Evolutionary conservation across 2,329 filamentous ascomycete species (phyloP).

Genomic region (Colletotrichum lentis): DNA sequence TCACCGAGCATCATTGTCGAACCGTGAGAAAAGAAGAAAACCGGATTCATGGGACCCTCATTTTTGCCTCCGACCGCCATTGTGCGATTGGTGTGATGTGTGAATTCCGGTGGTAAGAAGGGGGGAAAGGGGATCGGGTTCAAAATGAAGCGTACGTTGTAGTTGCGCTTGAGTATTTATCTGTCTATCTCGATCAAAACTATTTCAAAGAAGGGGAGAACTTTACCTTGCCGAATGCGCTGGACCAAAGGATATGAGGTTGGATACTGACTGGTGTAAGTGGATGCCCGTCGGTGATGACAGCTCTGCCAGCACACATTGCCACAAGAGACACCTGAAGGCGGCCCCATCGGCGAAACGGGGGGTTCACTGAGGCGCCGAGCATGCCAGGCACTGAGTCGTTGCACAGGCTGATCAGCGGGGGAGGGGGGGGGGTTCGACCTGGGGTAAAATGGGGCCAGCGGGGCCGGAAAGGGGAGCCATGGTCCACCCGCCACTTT

Average conservation of each 20-base stretch:
- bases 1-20: slow-evolving; percentile 78
- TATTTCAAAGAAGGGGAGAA: neutral
- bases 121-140: no score
- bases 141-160: neutral
- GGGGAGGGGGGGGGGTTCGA: neutral
- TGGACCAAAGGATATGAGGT: neutral
- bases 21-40: slow-evolving; percentile 75
- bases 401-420: neutral
- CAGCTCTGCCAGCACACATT: neutral
- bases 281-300: neutral
- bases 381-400: neutral
- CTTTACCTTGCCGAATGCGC: neutral
- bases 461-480: slow-evolving; percentile 13
- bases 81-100: neutral
- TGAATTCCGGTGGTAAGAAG: neutral
- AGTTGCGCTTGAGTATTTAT: neutral
- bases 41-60: slow-evolving; percentile 54
- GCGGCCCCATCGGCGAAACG: slow-evolving; percentile 28
- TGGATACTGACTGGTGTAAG: neutral
- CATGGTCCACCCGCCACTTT: slow-evolving; percentile 11
- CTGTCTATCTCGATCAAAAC: neutral
- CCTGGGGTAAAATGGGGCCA: slow-evolving; percentile 25
- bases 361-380: neutral
- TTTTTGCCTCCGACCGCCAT: slow-evolving; percentile 28
- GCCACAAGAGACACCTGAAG: neutral